phyloP scores from a whole-genome alignment of 2,329 filamentous ascomycete genomes.

The Tympanopsis confertula region DNA sequence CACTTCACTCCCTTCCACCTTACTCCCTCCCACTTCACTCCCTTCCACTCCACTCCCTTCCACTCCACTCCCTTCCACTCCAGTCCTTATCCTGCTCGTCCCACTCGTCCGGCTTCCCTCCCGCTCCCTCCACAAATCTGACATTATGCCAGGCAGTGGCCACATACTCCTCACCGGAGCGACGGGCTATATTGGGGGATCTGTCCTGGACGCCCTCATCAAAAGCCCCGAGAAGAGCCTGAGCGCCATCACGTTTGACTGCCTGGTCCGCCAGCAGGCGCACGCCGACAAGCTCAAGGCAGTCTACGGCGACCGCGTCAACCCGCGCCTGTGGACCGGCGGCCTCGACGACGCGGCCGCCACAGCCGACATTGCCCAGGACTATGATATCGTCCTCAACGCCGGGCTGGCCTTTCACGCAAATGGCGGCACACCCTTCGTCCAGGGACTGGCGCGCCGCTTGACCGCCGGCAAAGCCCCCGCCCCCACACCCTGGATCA shows the following conservation, averaged over 20 bases:
- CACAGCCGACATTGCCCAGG: conserved; percentile 4
- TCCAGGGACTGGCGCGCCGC: no score
- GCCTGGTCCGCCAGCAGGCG: conserved; percentile 5
- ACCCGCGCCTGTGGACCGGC: conserved; percentile 4
- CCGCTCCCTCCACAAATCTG: no score
- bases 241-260: conserved; percentile 3
- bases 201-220: conserved; percentile 5
- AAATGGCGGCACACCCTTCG: conserved; percentile 4
- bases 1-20: no score
- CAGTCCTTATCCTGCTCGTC: no score
- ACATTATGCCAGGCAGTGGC: no score
- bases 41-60: no score
- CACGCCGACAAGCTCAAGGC: conserved; percentile 4
- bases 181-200: conserved; percentile 7
- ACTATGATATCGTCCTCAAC: conserved; percentile 7
- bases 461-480: no score
- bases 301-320: conserved; percentile 6
- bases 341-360: conserved; percentile 5
- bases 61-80: no score
- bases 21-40: no score
- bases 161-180: conserved; percentile 8
- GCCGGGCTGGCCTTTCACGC: conserved; percentile 5
- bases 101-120: no score
- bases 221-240: conserved; percentile 3
- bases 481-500: conserved; percentile 3